phyloP scores from a whole-genome alignment of 2,329 filamentous ascomycete species.

The Pyrenophora teres region DNA sequence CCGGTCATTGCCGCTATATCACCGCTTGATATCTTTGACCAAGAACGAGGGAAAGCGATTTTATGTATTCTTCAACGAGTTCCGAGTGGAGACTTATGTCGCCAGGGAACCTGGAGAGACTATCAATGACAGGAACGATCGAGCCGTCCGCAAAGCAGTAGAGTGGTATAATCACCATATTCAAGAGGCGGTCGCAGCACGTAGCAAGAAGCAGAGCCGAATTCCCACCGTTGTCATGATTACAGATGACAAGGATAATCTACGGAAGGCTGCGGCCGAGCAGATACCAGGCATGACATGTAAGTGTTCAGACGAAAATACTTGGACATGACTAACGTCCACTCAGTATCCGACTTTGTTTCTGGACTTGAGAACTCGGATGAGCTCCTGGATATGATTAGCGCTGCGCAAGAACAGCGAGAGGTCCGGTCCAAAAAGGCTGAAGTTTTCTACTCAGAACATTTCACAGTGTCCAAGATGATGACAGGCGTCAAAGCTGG shows the following conservation, averaged over 20 bases:
- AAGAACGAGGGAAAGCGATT: conserved; percentile 97
- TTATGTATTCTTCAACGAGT: conserved; percentile 99
- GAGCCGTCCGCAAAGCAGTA: conserved; percentile 82
- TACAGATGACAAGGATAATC: conserved; percentile 87
- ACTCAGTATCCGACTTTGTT: conserved; percentile 71
- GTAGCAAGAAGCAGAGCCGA: conserved; percentile 55
- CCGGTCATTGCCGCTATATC: conserved; percentile 90
- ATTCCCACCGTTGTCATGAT: conserved; percentile 86
- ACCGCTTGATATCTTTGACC: conserved; percentile 84
- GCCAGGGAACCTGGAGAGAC: conserved; percentile 74
- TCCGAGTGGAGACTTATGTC: conserved; percentile 88
- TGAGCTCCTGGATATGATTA: conserved; percentile 89
- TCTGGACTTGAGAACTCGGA: conserved; percentile 80
- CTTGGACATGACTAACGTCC: conserved; percentile 14
- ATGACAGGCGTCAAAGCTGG: conserved; percentile 91
- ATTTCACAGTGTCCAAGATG: conserved; percentile 87
- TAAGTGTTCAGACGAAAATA: conserved; percentile 19
- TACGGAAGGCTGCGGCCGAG: conserved; percentile 79
- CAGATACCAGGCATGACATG: conserved; percentile 68
- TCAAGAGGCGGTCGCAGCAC: conserved; percentile 62
- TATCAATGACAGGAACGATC: conserved; percentile 96
- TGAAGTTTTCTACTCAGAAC: conserved; percentile 84
- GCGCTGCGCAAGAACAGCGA: conserved; percentile 72
- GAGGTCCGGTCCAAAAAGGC: conserved; percentile 67
- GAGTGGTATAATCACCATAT: conserved; percentile 91